These are phyloP conservation scores for Tricholoma bakamatsutake DNA, from an alignment of 768 basidiomycete species.

Conservation along the genomic window DNA sequence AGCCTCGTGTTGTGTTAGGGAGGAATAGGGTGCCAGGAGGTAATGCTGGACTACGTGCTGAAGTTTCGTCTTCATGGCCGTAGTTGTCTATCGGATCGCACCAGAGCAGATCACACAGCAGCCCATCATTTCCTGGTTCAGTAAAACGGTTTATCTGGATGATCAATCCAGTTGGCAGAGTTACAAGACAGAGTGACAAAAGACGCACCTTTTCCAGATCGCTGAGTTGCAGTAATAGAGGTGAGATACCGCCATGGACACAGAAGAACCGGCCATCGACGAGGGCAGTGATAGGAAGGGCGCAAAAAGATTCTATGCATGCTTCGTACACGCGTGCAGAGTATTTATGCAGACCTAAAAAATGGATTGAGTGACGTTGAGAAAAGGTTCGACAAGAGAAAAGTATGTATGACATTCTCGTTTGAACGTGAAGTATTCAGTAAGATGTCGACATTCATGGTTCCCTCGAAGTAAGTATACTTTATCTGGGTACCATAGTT, in stretches of 20 bases:
- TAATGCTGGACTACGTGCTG: slow-evolving; percentile 45
- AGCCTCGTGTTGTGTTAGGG: slow-evolving; percentile 85
- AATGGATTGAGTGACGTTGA: background rate
- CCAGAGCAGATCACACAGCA: slow-evolving; percentile 95
- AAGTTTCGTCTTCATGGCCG: slow-evolving; percentile 68
- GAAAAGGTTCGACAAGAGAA: background rate
- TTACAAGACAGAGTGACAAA: background rate
- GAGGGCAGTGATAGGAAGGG: slow-evolving; percentile 84
- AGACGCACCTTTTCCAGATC: slow-evolving; percentile 63
- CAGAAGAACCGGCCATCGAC: slow-evolving; percentile 97
- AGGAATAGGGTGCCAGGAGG: slow-evolving; percentile 56
- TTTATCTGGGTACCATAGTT: slow-evolving; percentile 82
- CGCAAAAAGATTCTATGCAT: slow-evolving; percentile 84
- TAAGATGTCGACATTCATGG: slow-evolving; percentile 95
- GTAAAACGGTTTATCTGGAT: slow-evolving; percentile 85
- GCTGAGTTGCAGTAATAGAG: slow-evolving; percentile 71
- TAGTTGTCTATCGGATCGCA: slow-evolving; percentile 89
- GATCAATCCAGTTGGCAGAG: slow-evolving; percentile 6
- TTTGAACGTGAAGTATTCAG: slow-evolving; percentile 98
- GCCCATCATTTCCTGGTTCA: slow-evolving; percentile 88
- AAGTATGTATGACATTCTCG: slow-evolving; percentile 74
- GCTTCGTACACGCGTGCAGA: slow-evolving; percentile 84
- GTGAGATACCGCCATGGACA: slow-evolving; percentile 94
- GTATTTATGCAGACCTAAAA: slow-evolving; percentile 84
- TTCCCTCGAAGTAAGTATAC: slow-evolving; percentile 88